Evolutionary conservation across 2,329 filamentous ascomycete species (phyloP).

Genomic region (Colletotrichum sp.): DNA sequence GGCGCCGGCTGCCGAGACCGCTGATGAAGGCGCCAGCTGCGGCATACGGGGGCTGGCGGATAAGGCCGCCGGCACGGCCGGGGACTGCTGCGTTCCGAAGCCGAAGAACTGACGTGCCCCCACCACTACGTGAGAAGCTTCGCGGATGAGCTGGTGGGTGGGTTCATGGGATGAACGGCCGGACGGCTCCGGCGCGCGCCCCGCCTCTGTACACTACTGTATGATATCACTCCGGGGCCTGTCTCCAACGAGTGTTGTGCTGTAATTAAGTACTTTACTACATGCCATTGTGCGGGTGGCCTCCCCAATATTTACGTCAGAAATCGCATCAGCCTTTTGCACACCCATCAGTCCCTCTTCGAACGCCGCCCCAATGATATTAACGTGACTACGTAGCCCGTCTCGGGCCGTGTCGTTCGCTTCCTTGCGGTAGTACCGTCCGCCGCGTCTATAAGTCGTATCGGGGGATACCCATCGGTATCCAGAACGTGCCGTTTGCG

Average conservation of each 20-base stretch:
- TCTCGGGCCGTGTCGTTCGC: slow-evolving; percentile 8
- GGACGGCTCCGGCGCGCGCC: neutral
- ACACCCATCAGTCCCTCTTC: slow-evolving; percentile 14
- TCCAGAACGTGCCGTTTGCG: neutral
- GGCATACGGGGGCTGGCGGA: slow-evolving; percentile 49
- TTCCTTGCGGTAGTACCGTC: neutral
- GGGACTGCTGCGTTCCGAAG: slow-evolving; percentile 57
- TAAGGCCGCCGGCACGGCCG: slow-evolving; percentile 46
- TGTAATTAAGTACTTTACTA: slow-evolving; percentile 21
- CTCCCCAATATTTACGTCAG: slow-evolving; percentile 17
- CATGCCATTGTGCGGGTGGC: slow-evolving; percentile 13
- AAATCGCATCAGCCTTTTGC: slow-evolving; percentile 1
- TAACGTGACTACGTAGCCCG: slow-evolving; percentile 10
- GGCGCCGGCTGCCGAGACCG: slow-evolving; percentile 13
- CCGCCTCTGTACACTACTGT: neutral
- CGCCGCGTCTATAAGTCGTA: slow-evolving; percentile 14
- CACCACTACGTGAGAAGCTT: neutral
- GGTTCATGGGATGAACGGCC: neutral
- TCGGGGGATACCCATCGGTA: neutral
- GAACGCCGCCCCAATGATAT: slow-evolving; percentile 22
- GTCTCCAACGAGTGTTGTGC: neutral
- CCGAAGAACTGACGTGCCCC: slow-evolving; percentile 41
- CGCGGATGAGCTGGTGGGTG: neutral
- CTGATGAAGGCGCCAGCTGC: slow-evolving; percentile 32
- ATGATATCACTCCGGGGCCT: neutral